Evolutionary conservation across 2,329 filamentous ascomycete species (phyloP).

Genomic region (Fusarium fracticaudum): DNA sequence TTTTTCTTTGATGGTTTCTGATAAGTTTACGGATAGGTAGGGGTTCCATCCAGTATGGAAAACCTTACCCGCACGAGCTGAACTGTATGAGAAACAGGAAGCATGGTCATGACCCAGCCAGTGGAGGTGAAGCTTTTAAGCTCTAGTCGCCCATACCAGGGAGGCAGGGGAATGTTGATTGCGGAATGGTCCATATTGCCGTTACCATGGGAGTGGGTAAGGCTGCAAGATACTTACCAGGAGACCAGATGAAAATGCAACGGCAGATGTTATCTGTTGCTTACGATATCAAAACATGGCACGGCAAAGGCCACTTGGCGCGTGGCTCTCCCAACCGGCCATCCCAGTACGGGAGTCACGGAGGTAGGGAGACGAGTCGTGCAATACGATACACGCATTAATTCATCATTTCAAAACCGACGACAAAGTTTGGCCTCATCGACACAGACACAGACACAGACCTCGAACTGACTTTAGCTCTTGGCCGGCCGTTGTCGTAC

Average conservation of each 20-base stretch:
- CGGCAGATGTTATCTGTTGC: constrained; percentile 3
- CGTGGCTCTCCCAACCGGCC: not conserved
- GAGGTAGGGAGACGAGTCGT: not conserved
- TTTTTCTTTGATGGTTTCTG: not conserved
- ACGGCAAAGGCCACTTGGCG: not conserved
- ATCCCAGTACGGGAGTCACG: not conserved
- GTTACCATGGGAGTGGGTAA: constrained; percentile 11
- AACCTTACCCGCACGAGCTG: not conserved
- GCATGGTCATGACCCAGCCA: not conserved
- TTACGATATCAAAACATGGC: not conserved
- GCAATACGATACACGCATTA: not conserved
- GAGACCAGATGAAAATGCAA: constrained; percentile 9
- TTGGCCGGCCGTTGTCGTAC: not conserved
- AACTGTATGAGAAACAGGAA: not conserved
- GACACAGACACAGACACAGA: not conserved
- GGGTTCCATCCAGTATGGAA: not conserved
- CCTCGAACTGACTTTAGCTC: constrained; percentile 2
- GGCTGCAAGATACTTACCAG: not conserved
- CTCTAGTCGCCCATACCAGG: not conserved
- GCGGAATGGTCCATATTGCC: constrained; percentile 2
- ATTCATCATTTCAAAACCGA: not conserved
- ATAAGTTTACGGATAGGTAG: not conserved
- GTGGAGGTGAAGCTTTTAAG: not conserved
- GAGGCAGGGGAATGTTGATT: not conserved
- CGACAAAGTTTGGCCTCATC: not conserved